Conservation (phyloP, 2,329 filamentous ascomycete species). For the Sarocladium oryzae region DNA sequence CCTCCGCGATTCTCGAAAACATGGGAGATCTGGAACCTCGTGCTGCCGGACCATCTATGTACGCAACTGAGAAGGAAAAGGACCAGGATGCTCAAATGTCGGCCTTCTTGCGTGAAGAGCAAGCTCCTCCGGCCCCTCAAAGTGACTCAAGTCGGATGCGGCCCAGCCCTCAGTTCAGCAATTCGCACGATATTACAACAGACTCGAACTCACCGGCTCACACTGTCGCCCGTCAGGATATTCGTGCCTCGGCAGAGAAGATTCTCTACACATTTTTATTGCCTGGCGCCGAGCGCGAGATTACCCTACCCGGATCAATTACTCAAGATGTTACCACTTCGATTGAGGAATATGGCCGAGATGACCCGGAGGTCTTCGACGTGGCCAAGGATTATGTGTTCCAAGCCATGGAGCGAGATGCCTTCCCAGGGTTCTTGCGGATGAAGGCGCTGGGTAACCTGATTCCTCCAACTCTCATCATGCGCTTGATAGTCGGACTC, state of each 20-base stretch:
- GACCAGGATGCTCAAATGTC: conserved; percentile 87
- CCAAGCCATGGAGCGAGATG: conserved; percentile 98
- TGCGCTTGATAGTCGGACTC: conserved; percentile 79
- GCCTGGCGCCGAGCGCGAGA: conserved; percentile 92
- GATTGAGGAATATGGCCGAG: conserved; percentile 85
- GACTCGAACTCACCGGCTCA: conserved; percentile 80
- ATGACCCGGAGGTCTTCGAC: conserved; percentile 96
- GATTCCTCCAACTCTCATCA: conserved; percentile 81
- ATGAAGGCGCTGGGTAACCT: conserved; percentile 95
- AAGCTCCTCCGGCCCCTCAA: conserved; percentile 42
- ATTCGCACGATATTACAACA: conserved; percentile 54
- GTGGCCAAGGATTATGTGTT: conserved; percentile 98
- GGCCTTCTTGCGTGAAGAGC: conserved; percentile 68
- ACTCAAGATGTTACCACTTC: conserved; percentile 77
- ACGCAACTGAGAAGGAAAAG: conserved; percentile 62
- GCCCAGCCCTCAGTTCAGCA: conserved; percentile 52
- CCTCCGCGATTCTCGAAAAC: conserved; percentile 70
- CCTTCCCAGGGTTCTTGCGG: conserved; percentile 93
- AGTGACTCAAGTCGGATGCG: conserved; percentile 40
- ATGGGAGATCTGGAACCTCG: conserved; percentile 60
- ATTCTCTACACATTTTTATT: conserved; percentile 97
- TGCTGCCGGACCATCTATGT: conserved; percentile 55
- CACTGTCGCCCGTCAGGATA: conserved; percentile 80
- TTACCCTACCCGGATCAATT: conserved; percentile 83
- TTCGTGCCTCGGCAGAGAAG: conserved; percentile 90